A percentile compares a stretch with the other conserved stretches of the same genome.
Evolutionary conservation across 176 grass and related monocot genomes (phyloP).

Genomic region (Zoysia japonica): DNA sequence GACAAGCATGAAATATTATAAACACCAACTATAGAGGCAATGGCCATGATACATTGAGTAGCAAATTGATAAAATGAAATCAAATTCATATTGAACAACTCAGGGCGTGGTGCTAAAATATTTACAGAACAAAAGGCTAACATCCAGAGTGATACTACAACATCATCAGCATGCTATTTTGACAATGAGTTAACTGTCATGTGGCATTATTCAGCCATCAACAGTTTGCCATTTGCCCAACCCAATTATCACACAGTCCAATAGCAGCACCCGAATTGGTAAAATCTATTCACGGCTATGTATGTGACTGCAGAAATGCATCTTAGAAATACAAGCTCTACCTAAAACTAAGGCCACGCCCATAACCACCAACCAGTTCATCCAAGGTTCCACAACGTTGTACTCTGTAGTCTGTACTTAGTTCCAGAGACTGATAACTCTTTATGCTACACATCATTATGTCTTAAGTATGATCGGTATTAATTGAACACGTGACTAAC

Average conservation of each 20-base stretch:
- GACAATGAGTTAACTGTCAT: neutral
- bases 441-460: neutral
- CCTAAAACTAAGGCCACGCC: neutral
- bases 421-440: neutral
- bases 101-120: neutral
- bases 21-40: neutral
- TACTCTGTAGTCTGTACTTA: neutral
- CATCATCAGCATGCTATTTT: neutral
- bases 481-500: neutral
- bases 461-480: neutral
- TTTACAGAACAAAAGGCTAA: neutral
- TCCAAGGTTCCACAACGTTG: neutral
- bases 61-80: slow-evolving; percentile 4
- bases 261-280: neutral
- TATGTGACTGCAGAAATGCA: neutral
- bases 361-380: neutral
- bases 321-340: neutral
- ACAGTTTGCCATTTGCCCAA: neutral
- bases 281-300: neutral
- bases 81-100: slow-evolving; percentile 17
- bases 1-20: slow-evolving; percentile 15
- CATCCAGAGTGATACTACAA: neutral
- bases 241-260: neutral
- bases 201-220: neutral
- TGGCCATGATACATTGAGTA: neutral